Conservation (phyloP, 2,329 filamentous ascomycete species). For the Diplodia seriata region DNA sequence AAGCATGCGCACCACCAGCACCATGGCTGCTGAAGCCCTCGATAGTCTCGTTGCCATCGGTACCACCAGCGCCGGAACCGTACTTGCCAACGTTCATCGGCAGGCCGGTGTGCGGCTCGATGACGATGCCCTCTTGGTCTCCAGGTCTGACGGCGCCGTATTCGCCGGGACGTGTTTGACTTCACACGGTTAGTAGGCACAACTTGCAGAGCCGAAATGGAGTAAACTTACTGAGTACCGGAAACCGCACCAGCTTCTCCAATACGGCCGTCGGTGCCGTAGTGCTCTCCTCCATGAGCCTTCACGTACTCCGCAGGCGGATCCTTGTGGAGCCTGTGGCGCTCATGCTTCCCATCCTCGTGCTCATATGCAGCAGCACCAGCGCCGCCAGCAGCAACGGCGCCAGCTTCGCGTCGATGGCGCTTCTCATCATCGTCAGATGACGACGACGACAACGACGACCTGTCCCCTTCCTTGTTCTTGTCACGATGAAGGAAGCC, state of each 20-base stretch:
- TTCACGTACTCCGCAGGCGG: slow-evolving; percentile 44
- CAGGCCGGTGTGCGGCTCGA: slow-evolving; percentile 50
- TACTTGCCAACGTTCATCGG: slow-evolving; percentile 51
- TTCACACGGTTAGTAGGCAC: background rate
- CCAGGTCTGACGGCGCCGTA: slow-evolving; percentile 30
- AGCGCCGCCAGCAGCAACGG: slow-evolving; percentile 35
- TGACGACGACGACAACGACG: too few species aligned
- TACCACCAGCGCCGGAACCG: slow-evolving; percentile 47
- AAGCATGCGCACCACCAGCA: background rate
- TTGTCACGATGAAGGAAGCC: slow-evolving; percentile 53
- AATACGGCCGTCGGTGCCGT: slow-evolving; percentile 4
- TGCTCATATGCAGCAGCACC: slow-evolving; percentile 38
- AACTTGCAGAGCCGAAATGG: too few species aligned
- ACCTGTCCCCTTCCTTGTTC: slow-evolving; percentile 40
- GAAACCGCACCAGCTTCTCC: slow-evolving; percentile 17
- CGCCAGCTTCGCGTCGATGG: slow-evolving; percentile 39
- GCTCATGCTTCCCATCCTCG: slow-evolving; percentile 40
- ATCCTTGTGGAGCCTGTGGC: slow-evolving; percentile 52
- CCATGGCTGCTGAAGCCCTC: slow-evolving; percentile 38
- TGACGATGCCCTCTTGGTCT: slow-evolving; percentile 40
- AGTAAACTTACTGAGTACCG: slow-evolving; percentile 14
- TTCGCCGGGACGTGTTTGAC: background rate
- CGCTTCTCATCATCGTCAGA: slow-evolving; percentile 23
- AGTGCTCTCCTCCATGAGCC: slow-evolving; percentile 23
- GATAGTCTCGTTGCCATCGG: slow-evolving; percentile 45